Percentiles rank a stretch among this genome's conserved stretches.
phyloP scores from a whole-genome alignment of 1,139 yeast species.

The Debaryomyces psychrophilus region DNA sequence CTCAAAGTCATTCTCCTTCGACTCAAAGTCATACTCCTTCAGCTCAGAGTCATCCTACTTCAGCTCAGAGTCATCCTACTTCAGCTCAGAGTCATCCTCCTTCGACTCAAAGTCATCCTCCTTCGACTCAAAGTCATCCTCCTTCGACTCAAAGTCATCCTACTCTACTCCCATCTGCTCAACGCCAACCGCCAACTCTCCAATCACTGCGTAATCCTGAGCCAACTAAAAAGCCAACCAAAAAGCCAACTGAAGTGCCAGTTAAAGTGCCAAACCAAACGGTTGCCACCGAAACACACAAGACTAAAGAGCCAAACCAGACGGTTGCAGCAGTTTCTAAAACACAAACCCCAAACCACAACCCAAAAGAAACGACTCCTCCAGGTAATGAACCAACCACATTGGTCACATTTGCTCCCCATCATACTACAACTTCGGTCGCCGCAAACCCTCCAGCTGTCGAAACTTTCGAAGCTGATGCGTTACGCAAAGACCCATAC shows the following conservation, averaged over 20 bases:
- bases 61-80: too few species aligned
- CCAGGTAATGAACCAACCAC: not conserved
- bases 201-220: too few species aligned
- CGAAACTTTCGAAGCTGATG: not conserved
- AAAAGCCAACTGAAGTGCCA: not conserved
- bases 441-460: not conserved
- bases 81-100: too few species aligned
- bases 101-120: too few species aligned
- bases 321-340: not conserved
- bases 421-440: not conserved
- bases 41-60: too few species aligned
- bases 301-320: not conserved
- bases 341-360: not conserved
- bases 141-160: too few species aligned
- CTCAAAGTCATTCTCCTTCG: not conserved
- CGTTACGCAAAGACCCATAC: not conserved
- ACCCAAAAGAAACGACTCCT: not conserved
- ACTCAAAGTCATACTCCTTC: too few species aligned
- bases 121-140: too few species aligned
- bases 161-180: too few species aligned
- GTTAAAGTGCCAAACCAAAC: not conserved
- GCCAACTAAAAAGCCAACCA: too few species aligned
- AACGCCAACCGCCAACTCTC: too few species aligned
- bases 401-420: not conserved
- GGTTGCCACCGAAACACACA: not conserved